Evolutionary conservation across 176 grass and related monocot species (phyloP).

Genomic region (Tuctoria greenei): DNA sequence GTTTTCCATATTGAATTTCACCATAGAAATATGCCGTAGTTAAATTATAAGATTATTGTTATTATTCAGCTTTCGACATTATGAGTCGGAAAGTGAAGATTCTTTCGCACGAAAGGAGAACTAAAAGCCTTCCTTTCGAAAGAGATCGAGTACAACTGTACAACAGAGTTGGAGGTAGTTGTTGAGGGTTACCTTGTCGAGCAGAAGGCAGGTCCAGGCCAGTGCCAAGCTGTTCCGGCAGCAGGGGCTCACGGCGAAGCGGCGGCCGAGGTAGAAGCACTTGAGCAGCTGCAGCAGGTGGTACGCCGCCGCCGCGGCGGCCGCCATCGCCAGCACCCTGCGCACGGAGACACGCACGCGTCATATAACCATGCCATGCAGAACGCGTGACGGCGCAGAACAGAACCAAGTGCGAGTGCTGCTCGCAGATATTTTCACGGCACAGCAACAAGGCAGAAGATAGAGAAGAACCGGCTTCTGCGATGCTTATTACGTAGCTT

Average conservation of each 20-base stretch:
- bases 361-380: not conserved
- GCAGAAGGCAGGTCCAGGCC: conserved; percentile 66
- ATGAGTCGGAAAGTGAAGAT: not conserved
- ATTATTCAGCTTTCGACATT: not conserved
- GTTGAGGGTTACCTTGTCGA: conserved; percentile 64
- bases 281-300: conserved; percentile 78
- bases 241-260: conserved; percentile 25
- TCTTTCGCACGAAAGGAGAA: not conserved
- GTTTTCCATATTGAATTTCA: no score
- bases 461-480: not conserved
- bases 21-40: no score
- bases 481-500: not conserved
- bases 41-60: not conserved
- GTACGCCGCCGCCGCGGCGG: conserved; percentile 56
- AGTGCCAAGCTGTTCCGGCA: conserved; percentile 34
- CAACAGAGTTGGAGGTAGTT: no score
- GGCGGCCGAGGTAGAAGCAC: conserved; percentile 51
- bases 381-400: not conserved
- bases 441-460: not conserved
- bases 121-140: not conserved
- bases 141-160: not conserved
- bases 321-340: conserved; percentile 44
- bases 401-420: not conserved
- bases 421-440: not conserved
- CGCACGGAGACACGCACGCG: not conserved